These are phyloP conservation scores for Hyaloscypha variabilis DNA, from an alignment of 495 filamentous ascomycete genomes.

Conservation along the genomic window DNA sequence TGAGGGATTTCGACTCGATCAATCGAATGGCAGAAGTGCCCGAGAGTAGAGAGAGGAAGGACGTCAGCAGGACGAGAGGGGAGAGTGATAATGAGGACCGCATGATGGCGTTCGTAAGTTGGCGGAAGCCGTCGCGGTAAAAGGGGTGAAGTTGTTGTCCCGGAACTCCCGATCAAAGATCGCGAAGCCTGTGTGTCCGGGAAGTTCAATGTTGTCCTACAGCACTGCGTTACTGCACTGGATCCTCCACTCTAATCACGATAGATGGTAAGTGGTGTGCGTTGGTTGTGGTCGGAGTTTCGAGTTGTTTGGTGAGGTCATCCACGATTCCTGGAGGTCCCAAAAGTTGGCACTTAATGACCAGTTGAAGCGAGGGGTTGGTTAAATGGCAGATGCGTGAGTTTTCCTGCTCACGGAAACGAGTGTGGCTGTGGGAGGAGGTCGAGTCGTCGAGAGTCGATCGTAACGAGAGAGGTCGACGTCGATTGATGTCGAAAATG, in stretches of 20 bases:
- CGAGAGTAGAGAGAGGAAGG: constrained; percentile 32
- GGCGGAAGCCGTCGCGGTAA: constrained; percentile 27
- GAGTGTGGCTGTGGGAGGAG: constrained; percentile 35
- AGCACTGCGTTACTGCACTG: constrained; percentile 1
- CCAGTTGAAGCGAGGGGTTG: constrained; percentile 27
- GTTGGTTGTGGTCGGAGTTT: constrained; percentile 4
- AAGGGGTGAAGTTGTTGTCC: constrained; percentile 17
- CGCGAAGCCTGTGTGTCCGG: constrained; percentile 17
- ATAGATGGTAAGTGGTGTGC: not conserved
- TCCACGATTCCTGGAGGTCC: not conserved
- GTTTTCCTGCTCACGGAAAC: constrained; percentile 34
- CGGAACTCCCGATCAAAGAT: constrained; percentile 21
- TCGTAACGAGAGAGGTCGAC: constrained; percentile 16
- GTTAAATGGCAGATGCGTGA: constrained; percentile 14
- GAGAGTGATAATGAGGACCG: constrained; percentile 33
- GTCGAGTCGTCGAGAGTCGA: constrained; percentile 14
- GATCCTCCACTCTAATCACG: not conserved
- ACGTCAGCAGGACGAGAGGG: constrained; percentile 39
- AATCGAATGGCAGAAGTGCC: constrained; percentile 37
- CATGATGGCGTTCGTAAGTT: constrained; percentile 35
- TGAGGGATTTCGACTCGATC: constrained; percentile 76
- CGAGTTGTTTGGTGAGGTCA: constrained; percentile 10
- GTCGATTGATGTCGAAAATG: constrained; percentile 24
- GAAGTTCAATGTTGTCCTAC: constrained; percentile 3
- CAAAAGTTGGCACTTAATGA: constrained; percentile 20